These are phyloP conservation scores for Heterobasidion occidentale DNA, from an alignment of 1,284 basidiomycete species.

Conservation along the genomic window DNA sequence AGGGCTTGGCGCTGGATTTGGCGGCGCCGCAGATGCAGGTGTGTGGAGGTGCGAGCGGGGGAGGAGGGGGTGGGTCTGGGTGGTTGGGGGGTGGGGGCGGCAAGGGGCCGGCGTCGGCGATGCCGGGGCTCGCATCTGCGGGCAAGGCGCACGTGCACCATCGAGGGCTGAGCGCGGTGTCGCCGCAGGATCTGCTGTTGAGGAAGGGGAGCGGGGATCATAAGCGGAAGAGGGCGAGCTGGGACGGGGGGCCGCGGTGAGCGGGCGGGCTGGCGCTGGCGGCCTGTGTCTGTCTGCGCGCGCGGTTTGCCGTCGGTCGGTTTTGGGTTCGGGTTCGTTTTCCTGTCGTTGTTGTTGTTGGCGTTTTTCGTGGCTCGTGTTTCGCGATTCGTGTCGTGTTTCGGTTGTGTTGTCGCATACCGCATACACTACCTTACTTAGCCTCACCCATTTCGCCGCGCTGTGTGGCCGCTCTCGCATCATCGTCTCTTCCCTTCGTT, in stretches of 20 bases:
- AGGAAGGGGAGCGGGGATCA: constrained; percentile 36
- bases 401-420: background rate
- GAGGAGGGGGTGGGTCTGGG: constrained; percentile 3
- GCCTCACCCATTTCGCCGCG: too few species aligned
- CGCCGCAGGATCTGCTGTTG: constrained; percentile 59
- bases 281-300: background rate
- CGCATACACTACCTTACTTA: background rate
- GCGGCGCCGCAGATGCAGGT: constrained; percentile 34
- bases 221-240: constrained; percentile 69
- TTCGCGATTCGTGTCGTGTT: background rate
- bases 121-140: constrained; percentile 14
- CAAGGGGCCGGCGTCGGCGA: background rate
- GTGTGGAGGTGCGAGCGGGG: constrained; percentile 5
- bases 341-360: background rate
- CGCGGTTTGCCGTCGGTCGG: background rate
- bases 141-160: constrained; percentile 38
- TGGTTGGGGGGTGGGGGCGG: constrained; percentile 3
- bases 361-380: background rate
- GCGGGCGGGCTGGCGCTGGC: background rate
- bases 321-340: background rate
- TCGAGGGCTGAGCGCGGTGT: constrained; percentile 58
- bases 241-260: constrained; percentile 50
- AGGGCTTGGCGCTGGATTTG: constrained; percentile 60
- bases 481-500: background rate
- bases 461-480: background rate